Conservation (phyloP, 106 monocot species). For the Dioscorea dumetorum region DNA sequence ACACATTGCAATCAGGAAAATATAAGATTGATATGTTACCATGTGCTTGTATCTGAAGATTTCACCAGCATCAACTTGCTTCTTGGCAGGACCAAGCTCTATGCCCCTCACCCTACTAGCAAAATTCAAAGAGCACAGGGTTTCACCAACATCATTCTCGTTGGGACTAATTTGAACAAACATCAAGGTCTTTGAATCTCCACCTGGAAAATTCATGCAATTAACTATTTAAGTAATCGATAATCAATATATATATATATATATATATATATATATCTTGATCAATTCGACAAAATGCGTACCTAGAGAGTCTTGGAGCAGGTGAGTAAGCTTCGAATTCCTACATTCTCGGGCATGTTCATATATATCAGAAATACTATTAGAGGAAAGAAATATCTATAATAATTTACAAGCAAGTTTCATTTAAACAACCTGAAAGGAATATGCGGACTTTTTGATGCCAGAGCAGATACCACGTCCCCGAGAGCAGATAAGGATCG, state of each 20-base stretch:
- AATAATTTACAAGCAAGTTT: background rate
- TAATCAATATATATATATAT: no score
- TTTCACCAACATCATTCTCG: slow-evolving; percentile 78
- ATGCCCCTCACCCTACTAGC: slow-evolving; percentile 90
- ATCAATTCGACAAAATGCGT: background rate
- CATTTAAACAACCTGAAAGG: slow-evolving; percentile 64
- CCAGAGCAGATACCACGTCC: slow-evolving; percentile 95
- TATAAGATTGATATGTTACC: slow-evolving; percentile 28
- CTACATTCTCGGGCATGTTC: slow-evolving; percentile 25
- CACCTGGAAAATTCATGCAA: slow-evolving; percentile 40
- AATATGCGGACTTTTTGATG: slow-evolving; percentile 82
- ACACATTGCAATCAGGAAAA: background rate
- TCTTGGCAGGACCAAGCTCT: slow-evolving; percentile 86
- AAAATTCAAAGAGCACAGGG: slow-evolving; percentile 88
- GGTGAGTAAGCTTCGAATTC: slow-evolving; percentile 96
- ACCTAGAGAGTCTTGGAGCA: slow-evolving; percentile 94
- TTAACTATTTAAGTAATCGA: background rate
- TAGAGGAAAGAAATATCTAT: background rate
- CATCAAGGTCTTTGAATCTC: slow-evolving; percentile 89
- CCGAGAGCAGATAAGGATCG: slow-evolving; percentile 93
- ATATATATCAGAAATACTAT: background rate
- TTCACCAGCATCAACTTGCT: slow-evolving; percentile 68
- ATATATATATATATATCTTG: no score
- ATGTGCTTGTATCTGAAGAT: slow-evolving; percentile 55
- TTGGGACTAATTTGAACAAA: slow-evolving; percentile 92